Conservation (phyloP, 2,329 filamentous ascomycete genomes). For the Penicillium sp. region DNA sequence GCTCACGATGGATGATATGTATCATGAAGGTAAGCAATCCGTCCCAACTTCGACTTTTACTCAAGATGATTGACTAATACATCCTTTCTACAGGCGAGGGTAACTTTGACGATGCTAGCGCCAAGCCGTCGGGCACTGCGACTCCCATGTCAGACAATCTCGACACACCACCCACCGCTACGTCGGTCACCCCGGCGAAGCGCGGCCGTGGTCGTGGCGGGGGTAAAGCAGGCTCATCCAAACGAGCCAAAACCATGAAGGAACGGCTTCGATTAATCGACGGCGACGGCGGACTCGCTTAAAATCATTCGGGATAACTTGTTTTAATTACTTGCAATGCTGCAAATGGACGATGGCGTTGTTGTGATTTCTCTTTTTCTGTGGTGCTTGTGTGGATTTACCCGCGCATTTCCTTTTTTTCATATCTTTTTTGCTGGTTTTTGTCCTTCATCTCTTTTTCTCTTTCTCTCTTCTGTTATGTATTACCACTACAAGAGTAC, state of each 20-base stretch:
- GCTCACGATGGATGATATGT: conserved; percentile 87
- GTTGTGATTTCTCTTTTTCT: conserved; percentile 13
- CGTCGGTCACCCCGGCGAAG: conserved; percentile 51
- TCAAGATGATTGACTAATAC: conserved; percentile 13
- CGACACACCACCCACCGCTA: conserved; percentile 41
- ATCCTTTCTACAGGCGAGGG: conserved; percentile 73
- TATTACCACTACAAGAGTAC: conserved; percentile 30
- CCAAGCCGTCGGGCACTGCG: conserved; percentile 81
- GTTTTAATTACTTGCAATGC: conserved; percentile 23
- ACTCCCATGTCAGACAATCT: conserved; percentile 70
- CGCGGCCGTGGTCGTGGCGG: conserved; percentile 60
- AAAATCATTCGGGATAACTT: conserved; percentile 15
- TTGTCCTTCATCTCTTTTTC: conserved; percentile 15
- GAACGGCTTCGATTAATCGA: conserved; percentile 52
- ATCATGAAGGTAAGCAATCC: conserved; percentile 85
- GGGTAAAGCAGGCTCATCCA: conserved; percentile 58
- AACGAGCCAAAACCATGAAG: conserved; percentile 64
- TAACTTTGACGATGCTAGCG: conserved; percentile 84
- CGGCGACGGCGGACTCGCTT: conserved; percentile 46
- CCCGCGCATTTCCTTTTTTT: conserved; percentile 4
- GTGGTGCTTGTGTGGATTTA: conserved; percentile 7
- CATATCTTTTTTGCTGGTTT: conserved; percentile 18
- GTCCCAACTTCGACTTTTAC: background rate
- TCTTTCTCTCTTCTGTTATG: conserved; percentile 22
- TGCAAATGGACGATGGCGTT: conserved; percentile 28